Percentiles rank a stretch among this genome's conserved stretches.
phyloP scores from a whole-genome alignment of 2,329 filamentous ascomycete species.

The Alternaria ethzedia region DNA sequence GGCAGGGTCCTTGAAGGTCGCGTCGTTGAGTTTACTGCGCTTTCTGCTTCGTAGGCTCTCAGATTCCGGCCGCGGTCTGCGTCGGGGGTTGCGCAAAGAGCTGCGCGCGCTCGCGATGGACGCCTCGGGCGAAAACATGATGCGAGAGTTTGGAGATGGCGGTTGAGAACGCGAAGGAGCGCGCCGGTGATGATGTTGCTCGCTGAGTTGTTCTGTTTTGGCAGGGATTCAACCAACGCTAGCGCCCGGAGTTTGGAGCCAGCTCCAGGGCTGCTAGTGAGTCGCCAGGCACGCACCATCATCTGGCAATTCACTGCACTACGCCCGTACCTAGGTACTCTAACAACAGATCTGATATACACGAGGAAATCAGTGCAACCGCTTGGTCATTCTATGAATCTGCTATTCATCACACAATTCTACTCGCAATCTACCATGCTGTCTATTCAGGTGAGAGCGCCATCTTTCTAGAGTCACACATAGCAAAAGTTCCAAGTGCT shows the following conservation, averaged over 20 bases:
- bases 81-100: conserved; percentile 54
- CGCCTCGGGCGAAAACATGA: conserved; percentile 51
- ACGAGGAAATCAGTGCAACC: not conserved
- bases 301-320: not conserved
- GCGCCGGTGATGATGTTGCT: conserved; percentile 31
- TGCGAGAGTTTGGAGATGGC: conserved; percentile 11
- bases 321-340: not conserved
- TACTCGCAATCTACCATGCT: not conserved
- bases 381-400: not conserved
- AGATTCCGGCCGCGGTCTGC: conserved; percentile 53
- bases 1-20: conserved; percentile 43
- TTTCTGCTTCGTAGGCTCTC: conserved; percentile 52
- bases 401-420: not conserved
- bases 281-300: too few relatives aligned
- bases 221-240: not conserved
- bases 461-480: not conserved
- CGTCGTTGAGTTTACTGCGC: conserved; percentile 55
- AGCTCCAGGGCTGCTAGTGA: too few relatives aligned
- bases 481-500: not conserved
- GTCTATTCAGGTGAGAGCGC: not conserved
- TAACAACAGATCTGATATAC: not conserved
- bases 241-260: not conserved
- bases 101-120: conserved; percentile 46
- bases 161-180: conserved; percentile 37
- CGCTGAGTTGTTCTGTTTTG: not conserved